Evolutionary conservation across 2,329 filamentous ascomycete species (phyloP).

Genomic region (Fusarium subglutinans): DNA sequence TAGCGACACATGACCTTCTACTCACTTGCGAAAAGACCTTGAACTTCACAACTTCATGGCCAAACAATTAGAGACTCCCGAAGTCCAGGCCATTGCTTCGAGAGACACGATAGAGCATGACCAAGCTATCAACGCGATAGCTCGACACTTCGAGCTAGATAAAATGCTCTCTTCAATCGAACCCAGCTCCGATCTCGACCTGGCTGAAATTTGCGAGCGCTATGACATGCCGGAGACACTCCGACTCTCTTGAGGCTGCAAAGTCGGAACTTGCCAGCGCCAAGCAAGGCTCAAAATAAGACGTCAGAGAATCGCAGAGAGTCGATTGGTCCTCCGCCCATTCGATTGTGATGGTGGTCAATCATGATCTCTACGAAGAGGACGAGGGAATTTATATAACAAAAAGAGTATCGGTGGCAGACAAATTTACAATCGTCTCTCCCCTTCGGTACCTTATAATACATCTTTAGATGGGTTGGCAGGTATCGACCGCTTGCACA

Average conservation of each 20-base stretch:
- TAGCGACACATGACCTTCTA: not conserved
- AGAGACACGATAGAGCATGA: too few species aligned
- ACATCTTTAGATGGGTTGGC: conserved; percentile 57
- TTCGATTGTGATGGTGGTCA: conserved; percentile 63
- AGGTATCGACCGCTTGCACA: conserved; percentile 58
- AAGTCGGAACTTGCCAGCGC: not conserved
- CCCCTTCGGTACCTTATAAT: conserved; percentile 69
- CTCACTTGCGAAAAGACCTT: not conserved
- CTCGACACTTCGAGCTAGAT: too few species aligned
- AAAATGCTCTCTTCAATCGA: too few species aligned
- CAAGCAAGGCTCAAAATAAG: not conserved
- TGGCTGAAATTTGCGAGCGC: too few species aligned
- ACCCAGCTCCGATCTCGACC: too few species aligned
- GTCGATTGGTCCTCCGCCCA: conserved; percentile 52
- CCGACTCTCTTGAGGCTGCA: too few species aligned
- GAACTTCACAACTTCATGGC: too few species aligned
- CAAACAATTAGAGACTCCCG: too few species aligned
- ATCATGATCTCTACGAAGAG: conserved; percentile 73
- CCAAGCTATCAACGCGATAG: too few species aligned
- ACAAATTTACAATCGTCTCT: conserved; percentile 69
- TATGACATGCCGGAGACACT: too few species aligned
- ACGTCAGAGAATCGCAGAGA: not conserved
- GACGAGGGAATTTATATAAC: conserved; percentile 72
- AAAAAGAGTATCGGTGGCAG: conserved; percentile 72
- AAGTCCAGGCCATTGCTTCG: too few species aligned